Evolutionary conservation across 371 early-diverging fungal species (phyloP), one percentile per base, ranked within the genome.

Genomic region (Parasitella parasitica): DNA sequence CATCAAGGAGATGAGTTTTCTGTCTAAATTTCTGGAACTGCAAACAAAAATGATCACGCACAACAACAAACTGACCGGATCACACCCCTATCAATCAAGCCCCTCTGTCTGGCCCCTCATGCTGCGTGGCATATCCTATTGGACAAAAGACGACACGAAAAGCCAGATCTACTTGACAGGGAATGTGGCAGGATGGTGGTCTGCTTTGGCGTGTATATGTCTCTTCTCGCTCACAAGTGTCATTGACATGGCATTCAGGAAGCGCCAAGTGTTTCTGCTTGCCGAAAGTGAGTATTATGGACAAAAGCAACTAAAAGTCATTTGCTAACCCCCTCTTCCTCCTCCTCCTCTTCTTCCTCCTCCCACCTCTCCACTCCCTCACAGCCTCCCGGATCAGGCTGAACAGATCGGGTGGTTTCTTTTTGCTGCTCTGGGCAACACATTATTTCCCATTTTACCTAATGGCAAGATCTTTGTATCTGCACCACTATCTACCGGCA

Each of bases 401-500:
- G 73, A 85, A 49, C 82, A 95, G 3, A 88, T 94, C 87, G 6
- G 86, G 86, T 43, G 96, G 97, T 27, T 97, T 97, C 78, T 84
- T 94, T 57, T 81, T 90, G 20, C 63, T 92, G 28, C 94, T 91
- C 7, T 99, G 98, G 97, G 56, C 82, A 4, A 71, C 93, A 22
- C 99, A 99, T 75, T 99, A 91, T 73, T 63, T 95, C 1, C 99
- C 99, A 2, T 99, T 99, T 82, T 97, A 96, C 81, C 71, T 98
- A 55, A 94, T 97, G 93, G 93, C 91, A 4, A 90, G 99, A 16
- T 92, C 93, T 69, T 82, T 98, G 9, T 99, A 98, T 74, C 77
- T 99, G 57, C 99, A 99, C 78, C 99, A 99, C 76, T 99, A 99
- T 72, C 86, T 98, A 53, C 99, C 99, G 12, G 91, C 96, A 0